A percentile compares a stretch with the other conserved stretches of the same genome.
These are phyloP conservation scores for Dendrobium huoshanense DNA, from an alignment of 106 monocot species.

Conservation along the genomic window DNA sequence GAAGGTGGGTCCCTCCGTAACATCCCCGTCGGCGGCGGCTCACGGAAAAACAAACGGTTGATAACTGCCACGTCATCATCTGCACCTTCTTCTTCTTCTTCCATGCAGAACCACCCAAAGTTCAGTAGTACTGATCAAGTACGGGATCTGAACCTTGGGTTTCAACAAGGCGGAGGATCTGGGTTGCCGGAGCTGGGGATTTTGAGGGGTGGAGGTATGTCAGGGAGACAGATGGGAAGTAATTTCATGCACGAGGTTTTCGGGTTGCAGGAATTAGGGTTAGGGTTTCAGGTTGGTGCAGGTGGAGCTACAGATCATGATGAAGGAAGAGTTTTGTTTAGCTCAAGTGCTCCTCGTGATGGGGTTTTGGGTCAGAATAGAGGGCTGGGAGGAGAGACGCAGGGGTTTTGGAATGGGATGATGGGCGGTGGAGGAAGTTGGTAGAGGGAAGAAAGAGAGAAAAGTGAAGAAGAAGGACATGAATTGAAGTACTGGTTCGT, in stretches of 20 bases:
- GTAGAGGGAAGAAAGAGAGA: not conserved
- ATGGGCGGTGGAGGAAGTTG: conserved; percentile 35
- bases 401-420: conserved; percentile 60
- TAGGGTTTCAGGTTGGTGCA: conserved; percentile 37
- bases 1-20: conserved; percentile 71
- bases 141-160: conserved; percentile 41
- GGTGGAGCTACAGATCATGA: conserved; percentile 15
- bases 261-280: conserved; percentile 41
- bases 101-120: conserved; percentile 29
- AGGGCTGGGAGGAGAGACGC: conserved; percentile 33
- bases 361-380: conserved; percentile 27
- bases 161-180: conserved; percentile 19
- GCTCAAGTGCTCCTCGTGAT: conserved; percentile 2
- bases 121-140: conserved; percentile 24
- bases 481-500: not conserved
- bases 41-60: conserved; percentile 61
- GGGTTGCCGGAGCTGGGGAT: conserved; percentile 32
- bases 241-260: conserved; percentile 40
- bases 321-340: conserved; percentile 30
- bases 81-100: conserved; percentile 9
- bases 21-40: conserved; percentile 69
- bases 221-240: conserved; percentile 7
- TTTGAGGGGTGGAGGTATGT: conserved; percentile 38
- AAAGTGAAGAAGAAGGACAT: not conserved
- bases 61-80: conserved; percentile 21